Conservation (phyloP, 2,329 filamentous ascomycete genomes). For the Alternaria hordeiaustralica region DNA sequence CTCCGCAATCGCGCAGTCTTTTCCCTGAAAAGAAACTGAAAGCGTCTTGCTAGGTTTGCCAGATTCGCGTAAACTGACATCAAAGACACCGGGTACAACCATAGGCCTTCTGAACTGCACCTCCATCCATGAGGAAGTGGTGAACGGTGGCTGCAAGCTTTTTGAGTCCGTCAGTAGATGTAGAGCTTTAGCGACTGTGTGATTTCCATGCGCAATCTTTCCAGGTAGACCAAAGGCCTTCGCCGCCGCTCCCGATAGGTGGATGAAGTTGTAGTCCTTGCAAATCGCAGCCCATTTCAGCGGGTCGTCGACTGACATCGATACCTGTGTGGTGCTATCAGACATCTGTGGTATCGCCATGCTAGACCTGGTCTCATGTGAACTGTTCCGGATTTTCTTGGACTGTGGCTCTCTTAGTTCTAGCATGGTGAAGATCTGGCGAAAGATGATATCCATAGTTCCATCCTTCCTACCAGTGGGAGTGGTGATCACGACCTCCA, state of each 20-base stretch:
- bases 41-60: neutral
- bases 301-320: constrained; percentile 1
- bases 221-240: constrained; percentile 6
- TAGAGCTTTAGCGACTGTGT: constrained; percentile 4
- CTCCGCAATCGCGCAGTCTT: neutral
- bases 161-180: neutral
- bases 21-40: neutral
- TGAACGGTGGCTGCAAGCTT: neutral
- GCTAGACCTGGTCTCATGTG: neutral
- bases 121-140: constrained; percentile 1
- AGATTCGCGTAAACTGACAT: neutral
- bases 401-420: constrained; percentile 1
- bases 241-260: constrained; percentile 3
- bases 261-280: constrained; percentile 15
- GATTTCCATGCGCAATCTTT: constrained; percentile 12
- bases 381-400: too few relatives aligned
- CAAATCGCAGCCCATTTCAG: constrained; percentile 7
- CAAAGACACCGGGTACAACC: neutral
- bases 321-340: neutral
- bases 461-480: neutral
- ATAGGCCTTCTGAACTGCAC: constrained; percentile 9
- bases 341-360: neutral
- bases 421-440: constrained; percentile 13
- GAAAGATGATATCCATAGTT: neutral
- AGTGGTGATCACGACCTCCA: constrained; percentile 2